Evolutionary conservation across 805 yeast genomes (phyloP), one percentile per base, ranked within the genome.

Genomic region (Torulaspora quercuum): DNA sequence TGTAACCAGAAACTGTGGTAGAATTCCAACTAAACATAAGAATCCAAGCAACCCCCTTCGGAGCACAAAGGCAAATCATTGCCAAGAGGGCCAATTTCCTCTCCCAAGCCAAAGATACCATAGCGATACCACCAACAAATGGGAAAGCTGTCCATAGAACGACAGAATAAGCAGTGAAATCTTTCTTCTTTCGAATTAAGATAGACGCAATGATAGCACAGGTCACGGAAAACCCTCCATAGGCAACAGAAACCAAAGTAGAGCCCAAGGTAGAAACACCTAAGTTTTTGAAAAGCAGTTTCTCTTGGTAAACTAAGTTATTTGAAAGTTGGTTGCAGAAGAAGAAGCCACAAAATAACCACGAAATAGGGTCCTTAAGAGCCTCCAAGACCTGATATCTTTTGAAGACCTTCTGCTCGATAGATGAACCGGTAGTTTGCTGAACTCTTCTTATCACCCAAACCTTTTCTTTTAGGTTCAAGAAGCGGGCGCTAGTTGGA

Each of bases 231-330:
- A 64, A 73, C 1, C 76, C 76, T 43, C 75, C 71, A 25, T 70
- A 59, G 0, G 77, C 80, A 29, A 71, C 78, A 8, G 74, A 65
- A 5, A 74, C 76, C 26, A 75, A 59, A 0, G 78, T 73, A 1
- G 80, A 64, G 42, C 63, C 68, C 48, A 71, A 57, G 15, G 63
- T 55, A 19, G 61, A 57, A 17, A 68, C 68, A 49, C 74, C 74
- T 51, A 76, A 61, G 33, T 64, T 64, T 19, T 59, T 65, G 41
- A 65, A 76, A 20, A 76, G 50, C 25, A 73, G 47, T 28, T 70
- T 70, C 40, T 72, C 75, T 47, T 75, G 80, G 46, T 71, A 75
- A 3, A 74, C 60, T 31, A 75, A 53, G 48, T 73, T 73, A 43
- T 76, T 76, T 1, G 78, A 76, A 36, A 76, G 55, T 57, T 67